phyloP scores from a whole-genome alignment of 805 yeast species.

The Komagataella pseudopastoris region DNA sequence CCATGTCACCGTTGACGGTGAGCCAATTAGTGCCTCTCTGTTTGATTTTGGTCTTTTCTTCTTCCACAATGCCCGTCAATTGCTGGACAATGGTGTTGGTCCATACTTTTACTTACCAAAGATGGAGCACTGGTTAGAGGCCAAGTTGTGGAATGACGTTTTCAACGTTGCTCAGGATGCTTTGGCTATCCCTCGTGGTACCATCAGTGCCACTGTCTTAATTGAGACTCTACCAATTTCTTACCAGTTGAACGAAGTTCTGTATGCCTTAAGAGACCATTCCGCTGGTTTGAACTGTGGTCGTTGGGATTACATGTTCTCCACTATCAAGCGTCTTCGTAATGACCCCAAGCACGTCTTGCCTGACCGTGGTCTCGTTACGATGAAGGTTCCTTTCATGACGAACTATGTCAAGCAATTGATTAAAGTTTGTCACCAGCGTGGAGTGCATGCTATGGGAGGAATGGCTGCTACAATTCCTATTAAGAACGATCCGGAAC shows the following conservation, averaged over 20 bases:
- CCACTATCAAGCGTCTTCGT: conserved; percentile 64
- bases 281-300: conserved; percentile 79
- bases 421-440: conserved; percentile 60
- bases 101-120: conserved; percentile 78
- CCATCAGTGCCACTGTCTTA: conserved; percentile 69
- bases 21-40: conserved; percentile 65
- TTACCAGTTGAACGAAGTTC: conserved; percentile 77
- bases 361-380: conserved; percentile 72
- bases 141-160: conserved; percentile 72
- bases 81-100: conserved; percentile 53
- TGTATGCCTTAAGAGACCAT: conserved; percentile 64
- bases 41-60: conserved; percentile 72
- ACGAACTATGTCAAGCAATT: conserved; percentile 60
- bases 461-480: conserved; percentile 89
- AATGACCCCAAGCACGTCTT: conserved; percentile 52
- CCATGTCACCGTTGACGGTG: conserved; percentile 60
- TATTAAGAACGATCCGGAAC: conserved; percentile 53
- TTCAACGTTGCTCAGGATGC: conserved; percentile 67
- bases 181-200: conserved; percentile 56
- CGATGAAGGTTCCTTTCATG: conserved; percentile 77
- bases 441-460: conserved; percentile 81
- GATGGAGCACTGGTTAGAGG: conserved; percentile 80
- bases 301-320: conserved; percentile 81
- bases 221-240: conserved; percentile 81
- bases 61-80: conserved; percentile 56